Evolutionary conservation across 2,329 filamentous ascomycete genomes (phyloP).

Genomic region (Fusarium camptoceras): DNA sequence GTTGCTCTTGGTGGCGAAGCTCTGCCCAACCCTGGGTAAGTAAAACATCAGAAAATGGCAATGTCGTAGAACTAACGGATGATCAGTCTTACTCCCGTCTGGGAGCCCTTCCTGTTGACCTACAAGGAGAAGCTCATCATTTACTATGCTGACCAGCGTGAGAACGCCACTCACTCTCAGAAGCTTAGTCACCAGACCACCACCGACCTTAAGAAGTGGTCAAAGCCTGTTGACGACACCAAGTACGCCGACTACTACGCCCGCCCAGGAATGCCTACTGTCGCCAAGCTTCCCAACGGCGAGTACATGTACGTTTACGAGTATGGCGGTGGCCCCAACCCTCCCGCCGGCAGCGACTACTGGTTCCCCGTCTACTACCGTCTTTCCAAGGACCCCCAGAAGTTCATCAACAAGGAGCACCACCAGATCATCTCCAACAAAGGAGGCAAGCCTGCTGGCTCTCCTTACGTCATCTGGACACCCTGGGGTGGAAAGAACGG

Average conservation of each 20-base stretch:
- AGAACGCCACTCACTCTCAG: slow-evolving; percentile 69
- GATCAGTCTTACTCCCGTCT: slow-evolving; percentile 69
- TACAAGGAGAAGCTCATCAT: slow-evolving; percentile 70
- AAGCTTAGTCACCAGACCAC: slow-evolving; percentile 75
- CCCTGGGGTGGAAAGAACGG: slow-evolving; percentile 58
- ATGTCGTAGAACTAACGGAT: not conserved
- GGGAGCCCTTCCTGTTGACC: slow-evolving; percentile 59
- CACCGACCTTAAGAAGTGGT: slow-evolving; percentile 70
- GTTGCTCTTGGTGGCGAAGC: slow-evolving; percentile 73
- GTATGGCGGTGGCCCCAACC: slow-evolving; percentile 60
- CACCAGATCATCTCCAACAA: slow-evolving; percentile 51
- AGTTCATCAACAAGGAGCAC: slow-evolving; percentile 51
- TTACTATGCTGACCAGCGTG: slow-evolving; percentile 80
- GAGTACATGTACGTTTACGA: slow-evolving; percentile 71
- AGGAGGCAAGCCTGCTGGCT: slow-evolving; percentile 52
- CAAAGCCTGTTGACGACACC: slow-evolving; percentile 67
- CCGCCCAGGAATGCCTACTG: slow-evolving; percentile 75
- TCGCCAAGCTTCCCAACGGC: slow-evolving; percentile 68
- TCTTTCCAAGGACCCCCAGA: slow-evolving; percentile 54
- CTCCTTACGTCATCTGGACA: slow-evolving; percentile 60
- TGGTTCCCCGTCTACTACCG: slow-evolving; percentile 61
- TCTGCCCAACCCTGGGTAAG: slow-evolving; percentile 65
- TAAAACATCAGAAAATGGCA: not conserved
- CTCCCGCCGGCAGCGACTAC: slow-evolving; percentile 47
- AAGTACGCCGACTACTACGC: slow-evolving; percentile 70